Percentiles rank a stretch among this genome's conserved stretches.
phyloP scores from a whole-genome alignment of 768 basidiomycete genomes.

The Boletus vinaceobasis region DNA sequence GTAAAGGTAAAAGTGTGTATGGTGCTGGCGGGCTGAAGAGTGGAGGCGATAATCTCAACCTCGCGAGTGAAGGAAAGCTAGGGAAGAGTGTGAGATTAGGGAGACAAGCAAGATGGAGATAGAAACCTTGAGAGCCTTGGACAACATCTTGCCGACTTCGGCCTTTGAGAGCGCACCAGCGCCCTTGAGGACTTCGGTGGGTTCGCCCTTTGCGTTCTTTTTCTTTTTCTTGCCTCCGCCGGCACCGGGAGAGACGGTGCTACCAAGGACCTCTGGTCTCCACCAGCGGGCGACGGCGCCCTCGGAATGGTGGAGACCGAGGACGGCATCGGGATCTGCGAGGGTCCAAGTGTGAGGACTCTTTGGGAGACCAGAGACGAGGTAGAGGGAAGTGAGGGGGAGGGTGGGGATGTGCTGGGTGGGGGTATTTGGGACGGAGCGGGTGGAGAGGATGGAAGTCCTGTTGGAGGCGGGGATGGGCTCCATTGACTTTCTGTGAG shows the following conservation, averaged over 20 bases:
- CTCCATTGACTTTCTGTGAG: conserved; percentile 76
- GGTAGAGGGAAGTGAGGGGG: conserved; percentile 80
- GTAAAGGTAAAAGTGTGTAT: conserved; percentile 91
- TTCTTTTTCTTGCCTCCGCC: conserved; percentile 74
- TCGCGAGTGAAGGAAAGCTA: conserved; percentile 90
- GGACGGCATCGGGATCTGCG: conserved; percentile 77
- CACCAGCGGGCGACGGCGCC: conserved; percentile 88
- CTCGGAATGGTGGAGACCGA: conserved; percentile 78
- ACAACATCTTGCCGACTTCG: conserved; percentile 87
- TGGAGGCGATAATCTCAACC: conserved; percentile 93
- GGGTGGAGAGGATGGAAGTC: conserved; percentile 73
- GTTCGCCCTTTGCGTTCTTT: conserved; percentile 57
- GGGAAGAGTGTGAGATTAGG: neutral
- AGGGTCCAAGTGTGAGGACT: conserved; percentile 89
- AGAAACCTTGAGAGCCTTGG: conserved; percentile 82
- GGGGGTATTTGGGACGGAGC: conserved; percentile 41
- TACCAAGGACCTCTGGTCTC: conserved; percentile 88
- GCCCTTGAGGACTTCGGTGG: conserved; percentile 59
- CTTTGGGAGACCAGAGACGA: conserved; percentile 86
- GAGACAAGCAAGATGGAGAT: neutral
- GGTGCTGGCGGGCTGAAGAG: conserved; percentile 88
- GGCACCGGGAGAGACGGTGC: conserved; percentile 80
- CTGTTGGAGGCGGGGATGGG: conserved; percentile 77
- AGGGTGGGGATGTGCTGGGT: conserved; percentile 66
- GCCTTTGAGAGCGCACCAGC: conserved; percentile 80